Base-by-base conservation (phyloP, 495 filamentous ascomycete genomes). In the Rostrohypoxylon terebratum region DNA sequence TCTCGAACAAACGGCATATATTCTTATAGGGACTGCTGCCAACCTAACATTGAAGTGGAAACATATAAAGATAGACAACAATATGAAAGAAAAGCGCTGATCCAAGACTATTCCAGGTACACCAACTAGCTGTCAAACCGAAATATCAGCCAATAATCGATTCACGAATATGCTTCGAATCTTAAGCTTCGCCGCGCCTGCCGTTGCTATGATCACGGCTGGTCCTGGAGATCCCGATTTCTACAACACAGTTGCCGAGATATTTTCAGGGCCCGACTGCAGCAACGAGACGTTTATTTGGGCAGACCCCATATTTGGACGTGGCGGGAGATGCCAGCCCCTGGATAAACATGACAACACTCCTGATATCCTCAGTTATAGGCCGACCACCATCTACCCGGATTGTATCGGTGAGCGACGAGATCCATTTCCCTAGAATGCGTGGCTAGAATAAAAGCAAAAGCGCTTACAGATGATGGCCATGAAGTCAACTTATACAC, bases 321-420 rank as follows among this genome's bases (percentile, higher is more conserved):
- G 69, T 13, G 69, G 69, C 1, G 69, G 69, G 11, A 67, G 25
- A 18, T 72, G 69, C n/a, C 69, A 72, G 34, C 69, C 69, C 48
- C 69, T 72, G 13, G 69, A 72, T 34, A 66, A 63, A 13, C 62
- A 72, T 18, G 69, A 48, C 18, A 72, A 72, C 50, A 72, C 69
- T 33, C 69, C 69, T 18, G 69, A 72, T 51, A 72, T 72, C 50
- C 63, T 72, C 6, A 72, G 69, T 42, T 72, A 72, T 18, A 72
- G 20, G 50, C 31, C 69, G 28, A 67, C 58, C 4, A 55, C 63
- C 3, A 72, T 72, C 50, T 72, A 72, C 34, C 63, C 69, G 2
- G 69, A 72, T 14, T 72, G 69, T 21, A n/a, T 66, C 13, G 69
- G 69, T 72, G 21, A 6, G 62, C 33, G 0, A 6, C 21, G 2